A percentile compares a stretch with the other conserved stretches of the same genome.
phyloP scores from a whole-genome alignment of 1,284 basidiomycete genomes.

The Cryptococcus sp. region DNA sequence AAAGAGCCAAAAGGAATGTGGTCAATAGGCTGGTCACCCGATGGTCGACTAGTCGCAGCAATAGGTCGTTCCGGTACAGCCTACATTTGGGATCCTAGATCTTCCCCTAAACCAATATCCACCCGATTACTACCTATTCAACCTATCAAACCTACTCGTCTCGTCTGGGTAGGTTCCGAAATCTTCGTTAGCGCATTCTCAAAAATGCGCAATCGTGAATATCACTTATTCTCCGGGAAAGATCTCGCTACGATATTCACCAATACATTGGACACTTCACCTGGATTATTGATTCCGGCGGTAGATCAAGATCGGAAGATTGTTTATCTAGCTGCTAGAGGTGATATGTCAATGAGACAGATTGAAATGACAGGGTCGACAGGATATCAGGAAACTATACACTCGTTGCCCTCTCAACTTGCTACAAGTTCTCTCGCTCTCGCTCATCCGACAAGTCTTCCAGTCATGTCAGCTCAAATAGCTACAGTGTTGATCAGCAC shows the following conservation, averaged over 20 bases:
- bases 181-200: conserved; percentile 48
- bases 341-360: conserved; percentile 49
- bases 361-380: conserved; percentile 41
- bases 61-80: conserved; percentile 41
- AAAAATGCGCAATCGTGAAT: conserved; percentile 32
- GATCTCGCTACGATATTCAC: conserved; percentile 27
- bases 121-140: conserved; percentile 27
- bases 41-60: conserved; percentile 38
- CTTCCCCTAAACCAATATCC: conserved; percentile 12
- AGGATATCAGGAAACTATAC: conserved; percentile 39
- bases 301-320: conserved; percentile 46
- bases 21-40: conserved; percentile 37
- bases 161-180: conserved; percentile 35
- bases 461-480: conserved; percentile 50
- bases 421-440: conserved; percentile 38
- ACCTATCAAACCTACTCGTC: conserved; percentile 39
- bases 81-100: conserved; percentile 42
- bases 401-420: conserved; percentile 34
- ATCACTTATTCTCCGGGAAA: conserved; percentile 29
- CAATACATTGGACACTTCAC: conserved; percentile 44
- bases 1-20: conserved; percentile 36
- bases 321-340: conserved; percentile 45
- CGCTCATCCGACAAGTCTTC: conserved; percentile 33
- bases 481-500: conserved; percentile 42
- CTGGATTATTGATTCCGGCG: conserved; percentile 40